phyloP scores from a whole-genome alignment of 2,329 filamentous ascomycete genomes.

The Coleophoma crateriformis region DNA sequence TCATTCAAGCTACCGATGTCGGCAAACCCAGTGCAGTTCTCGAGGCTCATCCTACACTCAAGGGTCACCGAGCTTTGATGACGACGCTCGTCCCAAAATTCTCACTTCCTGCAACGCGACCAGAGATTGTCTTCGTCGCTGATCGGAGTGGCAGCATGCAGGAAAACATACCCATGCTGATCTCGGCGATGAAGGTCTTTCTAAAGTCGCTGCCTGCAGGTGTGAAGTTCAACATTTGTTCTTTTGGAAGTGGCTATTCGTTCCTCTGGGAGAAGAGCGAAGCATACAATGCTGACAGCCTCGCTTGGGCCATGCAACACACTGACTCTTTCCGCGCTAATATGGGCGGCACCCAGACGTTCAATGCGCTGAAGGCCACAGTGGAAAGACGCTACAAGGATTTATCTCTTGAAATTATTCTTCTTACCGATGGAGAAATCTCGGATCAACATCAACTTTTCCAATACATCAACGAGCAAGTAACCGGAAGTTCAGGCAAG shows the following conservation, averaged over 20 bases:
- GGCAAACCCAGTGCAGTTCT: constrained; percentile 59
- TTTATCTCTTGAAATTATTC: constrained; percentile 46
- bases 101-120: constrained; percentile 44
- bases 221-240: constrained; percentile 65
- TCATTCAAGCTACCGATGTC: constrained; percentile 54
- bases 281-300: constrained; percentile 36
- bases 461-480: constrained; percentile 35
- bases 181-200: constrained; percentile 54
- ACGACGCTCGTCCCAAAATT: constrained; percentile 66
- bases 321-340: constrained; percentile 37
- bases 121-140: constrained; percentile 67
- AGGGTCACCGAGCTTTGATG: constrained; percentile 63
- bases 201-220: constrained; percentile 60
- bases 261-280: constrained; percentile 44
- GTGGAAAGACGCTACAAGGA: constrained; percentile 37
- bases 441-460: constrained; percentile 41
- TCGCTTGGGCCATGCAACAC: constrained; percentile 37
- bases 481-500: constrained; percentile 33
- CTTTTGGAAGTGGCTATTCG: constrained; percentile 46
- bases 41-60: constrained; percentile 57
- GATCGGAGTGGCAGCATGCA: constrained; percentile 67
- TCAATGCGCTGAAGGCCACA: constrained; percentile 35
- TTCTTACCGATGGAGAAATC: constrained; percentile 52
- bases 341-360: constrained; percentile 50
- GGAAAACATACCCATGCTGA: constrained; percentile 45